These are phyloP conservation scores for Brassica incana DNA, from an alignment of 345 rosid genomes.

Conservation along the genomic window DNA sequence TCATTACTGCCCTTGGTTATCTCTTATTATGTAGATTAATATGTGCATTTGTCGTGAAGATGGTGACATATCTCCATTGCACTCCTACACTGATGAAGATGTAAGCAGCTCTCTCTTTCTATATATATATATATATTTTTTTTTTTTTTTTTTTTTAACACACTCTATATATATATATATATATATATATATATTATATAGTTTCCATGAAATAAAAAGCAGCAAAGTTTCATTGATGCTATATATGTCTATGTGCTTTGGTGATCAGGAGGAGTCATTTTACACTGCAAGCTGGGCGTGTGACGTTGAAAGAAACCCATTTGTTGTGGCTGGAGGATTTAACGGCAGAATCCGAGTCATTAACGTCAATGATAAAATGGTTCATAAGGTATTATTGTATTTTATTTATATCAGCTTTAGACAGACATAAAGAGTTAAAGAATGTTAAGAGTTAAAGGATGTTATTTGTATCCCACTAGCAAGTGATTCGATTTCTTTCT, in stretches of 20 bases:
- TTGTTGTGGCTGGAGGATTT: constrained; percentile 81
- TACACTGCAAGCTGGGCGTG: constrained; percentile 95
- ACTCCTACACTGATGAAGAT: constrained; percentile 90
- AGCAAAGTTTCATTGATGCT: constrained; percentile 26
- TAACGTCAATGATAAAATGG: constrained; percentile 72
- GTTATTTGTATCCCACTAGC: constrained; percentile 13
- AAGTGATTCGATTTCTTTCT: constrained; percentile 12
- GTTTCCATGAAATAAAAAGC: constrained; percentile 7
- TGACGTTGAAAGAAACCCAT: constrained; percentile 64
- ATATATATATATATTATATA: background rate
- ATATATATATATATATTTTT: too few species aligned
- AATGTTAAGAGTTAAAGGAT: constrained; percentile 6
- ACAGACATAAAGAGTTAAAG: background rate
- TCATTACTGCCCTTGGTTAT: constrained; percentile 14
- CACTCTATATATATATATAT: too few species aligned
- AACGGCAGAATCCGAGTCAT: constrained; percentile 90
- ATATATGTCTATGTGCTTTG: constrained; percentile 46
- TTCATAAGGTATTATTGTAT: constrained; percentile 63
- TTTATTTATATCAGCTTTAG: constrained; percentile 6
- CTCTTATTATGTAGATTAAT: constrained; percentile 59
- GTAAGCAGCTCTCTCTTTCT: constrained; percentile 45
- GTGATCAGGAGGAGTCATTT: constrained; percentile 95
- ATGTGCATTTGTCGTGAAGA: constrained; percentile 90
- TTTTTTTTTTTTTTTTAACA: too few species aligned
- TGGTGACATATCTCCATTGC: constrained; percentile 77